phyloP scores from a whole-genome alignment of 257 asterid species.

The Schizonepeta tenuifolia region DNA sequence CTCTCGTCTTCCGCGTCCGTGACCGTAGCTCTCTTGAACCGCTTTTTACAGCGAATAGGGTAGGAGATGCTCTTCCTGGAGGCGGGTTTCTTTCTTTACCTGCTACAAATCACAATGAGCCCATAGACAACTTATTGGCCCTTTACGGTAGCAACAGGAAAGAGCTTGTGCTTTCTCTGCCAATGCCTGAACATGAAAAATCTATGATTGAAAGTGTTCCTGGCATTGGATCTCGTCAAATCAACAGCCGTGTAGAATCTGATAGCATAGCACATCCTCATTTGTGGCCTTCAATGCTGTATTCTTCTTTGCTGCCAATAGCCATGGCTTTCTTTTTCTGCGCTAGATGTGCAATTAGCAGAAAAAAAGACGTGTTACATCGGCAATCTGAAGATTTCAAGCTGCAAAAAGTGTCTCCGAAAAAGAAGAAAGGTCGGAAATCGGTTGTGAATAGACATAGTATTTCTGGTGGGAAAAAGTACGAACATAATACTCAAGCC shows the following conservation, averaged over 20 bases:
- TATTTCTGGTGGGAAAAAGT: constrained; percentile 34
- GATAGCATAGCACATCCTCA: constrained; percentile 34
- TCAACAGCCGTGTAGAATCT: constrained; percentile 33
- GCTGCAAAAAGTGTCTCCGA: constrained; percentile 41
- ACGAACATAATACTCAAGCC: constrained; percentile 29
- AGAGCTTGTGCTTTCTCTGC: constrained; percentile 51
- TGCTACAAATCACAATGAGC: constrained; percentile 39
- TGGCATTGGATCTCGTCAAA: constrained; percentile 38
- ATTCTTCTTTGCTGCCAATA: constrained; percentile 41
- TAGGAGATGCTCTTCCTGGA: constrained; percentile 57
- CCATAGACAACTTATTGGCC: constrained; percentile 35
- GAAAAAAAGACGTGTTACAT: constrained; percentile 32
- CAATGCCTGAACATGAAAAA: constrained; percentile 39
- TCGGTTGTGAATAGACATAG: constrained; percentile 46
- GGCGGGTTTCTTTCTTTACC: constrained; percentile 55
- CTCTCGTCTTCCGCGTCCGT: constrained; percentile 63
- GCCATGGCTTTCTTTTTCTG: constrained; percentile 39
- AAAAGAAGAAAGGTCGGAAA: constrained; percentile 70
- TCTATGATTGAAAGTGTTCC: constrained; percentile 43
- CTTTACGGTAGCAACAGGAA: constrained; percentile 38
- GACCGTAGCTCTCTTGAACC: constrained; percentile 60
- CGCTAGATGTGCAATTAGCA: constrained; percentile 21
- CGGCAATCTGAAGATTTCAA: constrained; percentile 46
- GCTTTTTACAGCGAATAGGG: constrained; percentile 44
- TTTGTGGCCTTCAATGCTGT: constrained; percentile 48